A percentile compares a stretch with the other conserved stretches of the same genome.
phyloP scores from a whole-genome alignment of 805 yeast species.

The Wickerhamiella siamensis region DNA sequence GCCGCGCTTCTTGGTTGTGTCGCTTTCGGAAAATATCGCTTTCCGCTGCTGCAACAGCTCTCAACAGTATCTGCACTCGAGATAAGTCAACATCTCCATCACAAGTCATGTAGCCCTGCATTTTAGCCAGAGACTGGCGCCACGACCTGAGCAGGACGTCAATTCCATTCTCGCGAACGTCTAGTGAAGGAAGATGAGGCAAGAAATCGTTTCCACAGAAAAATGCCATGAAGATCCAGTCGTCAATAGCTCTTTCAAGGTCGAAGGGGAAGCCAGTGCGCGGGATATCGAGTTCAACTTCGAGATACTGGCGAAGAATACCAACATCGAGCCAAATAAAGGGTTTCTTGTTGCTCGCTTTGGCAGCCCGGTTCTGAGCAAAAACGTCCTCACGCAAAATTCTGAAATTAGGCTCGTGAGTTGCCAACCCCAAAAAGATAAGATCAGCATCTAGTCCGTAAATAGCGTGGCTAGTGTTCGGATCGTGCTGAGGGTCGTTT shows the following conservation, averaged over 20 bases:
- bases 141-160: slow-evolving; percentile 69
- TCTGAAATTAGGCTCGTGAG: slow-evolving; percentile 94
- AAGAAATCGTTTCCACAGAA: slow-evolving; percentile 97
- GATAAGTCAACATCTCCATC: slow-evolving; percentile 72
- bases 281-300: slow-evolving; percentile 63
- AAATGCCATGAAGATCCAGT: slow-evolving; percentile 98
- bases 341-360: slow-evolving; percentile 43
- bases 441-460: slow-evolving; percentile 97
- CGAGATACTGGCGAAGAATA: slow-evolving; percentile 75
- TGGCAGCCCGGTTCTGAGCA: slow-evolving; percentile 47
- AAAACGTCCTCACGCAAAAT: slow-evolving; percentile 94
- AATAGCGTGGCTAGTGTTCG: slow-evolving; percentile 90
- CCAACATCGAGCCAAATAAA: slow-evolving; percentile 88
- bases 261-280: slow-evolving; percentile 63
- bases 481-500: slow-evolving; percentile 71
- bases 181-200: slow-evolving; percentile 89
- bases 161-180: slow-evolving; percentile 88
- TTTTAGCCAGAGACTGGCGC: slow-evolving; percentile 54
- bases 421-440: slow-evolving; percentile 87
- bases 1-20: slow-evolving; percentile 54
- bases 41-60: slow-evolving; percentile 56
- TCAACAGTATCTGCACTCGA: slow-evolving; percentile 60
- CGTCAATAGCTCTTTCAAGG: slow-evolving; percentile 90
- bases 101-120: slow-evolving; percentile 70
- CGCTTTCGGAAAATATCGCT: slow-evolving; percentile 59